Evolutionary conservation across 495 filamentous ascomycete genomes (phyloP).

Genomic region (Sphaerosporella brunnea): DNA sequence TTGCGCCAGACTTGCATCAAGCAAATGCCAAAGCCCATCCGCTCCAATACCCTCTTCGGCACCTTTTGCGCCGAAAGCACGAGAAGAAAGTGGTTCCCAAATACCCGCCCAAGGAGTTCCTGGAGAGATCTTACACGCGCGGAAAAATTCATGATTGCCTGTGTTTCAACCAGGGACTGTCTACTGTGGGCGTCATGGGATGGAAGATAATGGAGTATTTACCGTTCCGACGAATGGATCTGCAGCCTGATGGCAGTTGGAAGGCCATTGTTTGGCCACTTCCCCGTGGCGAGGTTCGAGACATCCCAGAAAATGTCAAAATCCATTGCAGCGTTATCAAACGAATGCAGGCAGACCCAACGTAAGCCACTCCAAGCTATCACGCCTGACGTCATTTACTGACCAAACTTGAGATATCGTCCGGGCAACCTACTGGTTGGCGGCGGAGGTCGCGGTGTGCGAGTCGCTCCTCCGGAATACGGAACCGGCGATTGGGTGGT

Average conservation of each 20-base stretch:
- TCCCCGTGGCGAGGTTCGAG: slow-evolving; percentile 61
- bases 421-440: slow-evolving; percentile 71
- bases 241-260: slow-evolving; percentile 58
- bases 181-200: slow-evolving; percentile 39
- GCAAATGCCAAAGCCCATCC: slow-evolving; percentile 3
- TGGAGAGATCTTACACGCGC: slow-evolving; percentile 21
- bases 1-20: slow-evolving; percentile 5
- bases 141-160: slow-evolving; percentile 63
- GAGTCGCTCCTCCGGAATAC: slow-evolving; percentile 38
- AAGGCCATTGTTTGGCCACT: slow-evolving; percentile 66
- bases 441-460: slow-evolving; percentile 56
- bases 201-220: slow-evolving; percentile 80
- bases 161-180: slow-evolving; percentile 45
- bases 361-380: neutral
- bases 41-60: slow-evolving; percentile 18
- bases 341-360: slow-evolving; percentile 44
- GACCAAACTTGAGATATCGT: slow-evolving; percentile 35
- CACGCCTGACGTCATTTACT: neutral
- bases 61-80: slow-evolving; percentile 23
- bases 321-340: slow-evolving; percentile 59
- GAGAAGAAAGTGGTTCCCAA: neutral
- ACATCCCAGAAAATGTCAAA: slow-evolving; percentile 48
- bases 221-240: slow-evolving; percentile 70
- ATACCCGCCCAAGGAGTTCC: slow-evolving; percentile 8
- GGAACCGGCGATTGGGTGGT: slow-evolving; percentile 64